phyloP scores from a whole-genome alignment of 192 early-diverging fungal genomes.

The Chytriomyces confervae region DNA sequence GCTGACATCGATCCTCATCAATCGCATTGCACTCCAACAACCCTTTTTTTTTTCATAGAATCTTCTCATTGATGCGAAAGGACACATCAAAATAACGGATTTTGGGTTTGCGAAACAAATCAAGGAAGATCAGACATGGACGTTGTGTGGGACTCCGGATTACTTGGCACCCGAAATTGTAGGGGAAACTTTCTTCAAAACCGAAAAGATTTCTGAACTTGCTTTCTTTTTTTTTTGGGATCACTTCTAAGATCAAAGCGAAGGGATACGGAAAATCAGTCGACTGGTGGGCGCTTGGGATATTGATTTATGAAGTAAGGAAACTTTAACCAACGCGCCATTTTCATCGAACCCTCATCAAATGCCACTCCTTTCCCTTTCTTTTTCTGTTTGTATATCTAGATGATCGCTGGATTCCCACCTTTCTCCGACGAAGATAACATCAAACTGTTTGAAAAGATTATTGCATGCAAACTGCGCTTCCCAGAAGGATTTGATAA shows the following conservation, averaged over 20 bases:
- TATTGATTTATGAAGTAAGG: conserved; percentile 75
- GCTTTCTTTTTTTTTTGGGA: not conserved
- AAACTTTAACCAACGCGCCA: not conserved
- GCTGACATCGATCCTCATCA: not conserved
- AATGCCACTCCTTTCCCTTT: not conserved
- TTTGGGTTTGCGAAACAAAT: conserved; percentile 86
- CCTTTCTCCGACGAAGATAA: conserved; percentile 53
- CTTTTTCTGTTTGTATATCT: not conserved
- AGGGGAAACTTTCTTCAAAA: not conserved
- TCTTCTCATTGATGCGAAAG: conserved; percentile 71
- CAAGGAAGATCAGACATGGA: conserved; percentile 83
- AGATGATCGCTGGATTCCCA: conserved; percentile 72
- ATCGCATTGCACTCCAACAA: not conserved
- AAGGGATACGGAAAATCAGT: conserved; percentile 92
- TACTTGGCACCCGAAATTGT: conserved; percentile 78
- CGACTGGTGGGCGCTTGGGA: conserved; percentile 94
- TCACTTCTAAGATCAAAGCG: conserved; percentile 60
- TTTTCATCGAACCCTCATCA: not conserved
- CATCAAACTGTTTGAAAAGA: conserved; percentile 64
- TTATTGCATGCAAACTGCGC: conserved; percentile 59
- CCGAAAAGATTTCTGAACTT: not conserved
- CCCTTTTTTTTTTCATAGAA: conserved; percentile 56
- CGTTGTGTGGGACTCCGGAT: conserved; percentile 79
- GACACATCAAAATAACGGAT: conserved; percentile 88
- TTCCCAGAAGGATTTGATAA: conserved; percentile 51